Base-by-base conservation (phyloP, 768 basidiomycete genomes). In the Exsudoporus frostii region DNA sequence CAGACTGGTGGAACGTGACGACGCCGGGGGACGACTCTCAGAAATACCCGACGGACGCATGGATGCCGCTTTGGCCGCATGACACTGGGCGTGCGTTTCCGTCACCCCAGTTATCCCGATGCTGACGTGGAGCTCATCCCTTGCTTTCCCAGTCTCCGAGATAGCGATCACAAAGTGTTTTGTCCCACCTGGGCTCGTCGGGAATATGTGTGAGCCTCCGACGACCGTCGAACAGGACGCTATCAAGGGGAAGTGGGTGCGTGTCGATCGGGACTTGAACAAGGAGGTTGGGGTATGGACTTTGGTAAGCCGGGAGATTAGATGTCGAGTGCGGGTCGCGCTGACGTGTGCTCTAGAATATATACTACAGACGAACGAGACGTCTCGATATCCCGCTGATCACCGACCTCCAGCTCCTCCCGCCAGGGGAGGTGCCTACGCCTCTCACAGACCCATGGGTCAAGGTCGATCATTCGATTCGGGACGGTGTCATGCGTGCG, bases 331-430 rank as follows among this genome's bases (percentile, higher is more conserved):
- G 24, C 38, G 39, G 1, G 20, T 15, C 36, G 49, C 7, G 53
- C 47, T 65, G 43, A 48, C 37, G 24, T 40, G 49, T 1, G 13
- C 4, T 39, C 7, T 49, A 84, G 76, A 74, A 86, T 63, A 67
- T 97, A 17, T 92, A 89, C 69, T 94, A 95, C 63, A 84, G 92
- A 50, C 82, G 95, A 19, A 92, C 92, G 17, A 79, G 91, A 45
- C 79, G 93, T 46, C 80, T 89, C 58, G 88, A 94, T 62, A 78
- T 92, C 19, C 82, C 87, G 11, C 80, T 97, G 20, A 79, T 97
- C 39, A 86, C 83, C 2, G 83, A 91, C 48, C 69, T 98, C 14
- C 73, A 72, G 41, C 71, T 97, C 4, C 80, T 92, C 1, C 74
- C 80, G 0, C 73, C 82, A 39, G 74, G 77, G 15, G 78, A 84